Percentiles rank a stretch among this genome's conserved stretches.
These are phyloP conservation scores for Podospora bellae-mahoneyi DNA, from an alignment of 495 filamentous ascomycete genomes.

Conservation along the genomic window DNA sequence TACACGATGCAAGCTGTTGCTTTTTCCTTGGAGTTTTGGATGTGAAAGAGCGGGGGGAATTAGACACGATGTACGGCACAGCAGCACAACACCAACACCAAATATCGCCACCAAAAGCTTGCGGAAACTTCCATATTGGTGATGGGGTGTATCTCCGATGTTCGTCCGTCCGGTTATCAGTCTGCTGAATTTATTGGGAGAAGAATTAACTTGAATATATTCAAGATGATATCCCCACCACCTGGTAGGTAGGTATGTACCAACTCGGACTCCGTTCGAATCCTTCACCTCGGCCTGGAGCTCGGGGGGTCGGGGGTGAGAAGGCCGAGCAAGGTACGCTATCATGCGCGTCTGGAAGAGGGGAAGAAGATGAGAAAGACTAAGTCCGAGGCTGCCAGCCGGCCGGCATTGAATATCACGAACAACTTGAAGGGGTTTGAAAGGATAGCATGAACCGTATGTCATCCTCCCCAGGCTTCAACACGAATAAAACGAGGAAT, in stretches of 20 bases:
- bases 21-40: no score
- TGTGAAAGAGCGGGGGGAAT: not conserved
- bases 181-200: not conserved
- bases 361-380: not conserved
- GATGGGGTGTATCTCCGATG: not conserved
- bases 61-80: not conserved
- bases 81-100: not conserved
- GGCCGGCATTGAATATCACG: no score
- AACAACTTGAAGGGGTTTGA: not conserved
- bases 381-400: not conserved
- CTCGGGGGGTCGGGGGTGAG: not conserved
- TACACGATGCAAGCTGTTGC: no score
- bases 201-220: no score
- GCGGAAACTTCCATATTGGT: not conserved
- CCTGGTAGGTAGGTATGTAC: not conserved
- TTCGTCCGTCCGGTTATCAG: not conserved
- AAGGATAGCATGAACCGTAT: not conserved
- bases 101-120: not conserved
- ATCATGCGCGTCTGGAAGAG: not conserved
- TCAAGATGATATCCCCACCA: not conserved
- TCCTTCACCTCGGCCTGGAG: not conserved
- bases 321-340: not conserved
- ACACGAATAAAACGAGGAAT: no score
- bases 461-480: not conserved
- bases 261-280: not conserved